Conservation (phyloP, 2,329 filamentous ascomycete genomes). For the Verticillium isaacii region DNA sequence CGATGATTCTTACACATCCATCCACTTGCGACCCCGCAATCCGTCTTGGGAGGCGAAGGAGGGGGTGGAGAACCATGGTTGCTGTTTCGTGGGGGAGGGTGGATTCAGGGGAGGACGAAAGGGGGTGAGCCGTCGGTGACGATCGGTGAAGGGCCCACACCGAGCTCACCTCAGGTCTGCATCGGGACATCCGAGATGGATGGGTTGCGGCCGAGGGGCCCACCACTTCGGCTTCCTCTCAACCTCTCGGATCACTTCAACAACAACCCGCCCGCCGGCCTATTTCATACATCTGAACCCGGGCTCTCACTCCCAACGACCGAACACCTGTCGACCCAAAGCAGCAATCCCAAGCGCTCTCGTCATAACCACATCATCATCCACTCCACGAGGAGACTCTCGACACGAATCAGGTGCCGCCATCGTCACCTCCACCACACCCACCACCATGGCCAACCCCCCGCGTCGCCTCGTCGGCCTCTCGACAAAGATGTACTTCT, state of each 20-base stretch:
- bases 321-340: not conserved
- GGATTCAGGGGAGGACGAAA: not conserved
- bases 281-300: too few relatives aligned
- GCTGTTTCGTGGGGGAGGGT: not conserved
- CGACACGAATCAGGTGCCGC: not conserved
- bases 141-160: not conserved
- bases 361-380: not conserved
- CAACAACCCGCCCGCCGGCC: not conserved
- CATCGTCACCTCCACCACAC: not conserved
- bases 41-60: not conserved
- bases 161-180: not conserved
- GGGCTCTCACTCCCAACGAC: not conserved
- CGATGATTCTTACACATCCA: not conserved
- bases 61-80: not conserved
- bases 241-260: not conserved
- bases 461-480: conserved; percentile 60
- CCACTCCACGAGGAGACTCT: not conserved
- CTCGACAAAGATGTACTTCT: conserved; percentile 78
- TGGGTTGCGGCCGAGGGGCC: not conserved
- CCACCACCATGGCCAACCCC: conserved; percentile 2
- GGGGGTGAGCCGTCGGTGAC: not conserved
- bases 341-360: not conserved
- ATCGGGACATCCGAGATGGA: not conserved
- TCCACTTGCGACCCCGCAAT: not conserved
- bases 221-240: not conserved